These are phyloP conservation scores for Ambrosiella xylebori DNA, from an alignment of 2,329 filamentous ascomycete species.

Conservation along the genomic window DNA sequence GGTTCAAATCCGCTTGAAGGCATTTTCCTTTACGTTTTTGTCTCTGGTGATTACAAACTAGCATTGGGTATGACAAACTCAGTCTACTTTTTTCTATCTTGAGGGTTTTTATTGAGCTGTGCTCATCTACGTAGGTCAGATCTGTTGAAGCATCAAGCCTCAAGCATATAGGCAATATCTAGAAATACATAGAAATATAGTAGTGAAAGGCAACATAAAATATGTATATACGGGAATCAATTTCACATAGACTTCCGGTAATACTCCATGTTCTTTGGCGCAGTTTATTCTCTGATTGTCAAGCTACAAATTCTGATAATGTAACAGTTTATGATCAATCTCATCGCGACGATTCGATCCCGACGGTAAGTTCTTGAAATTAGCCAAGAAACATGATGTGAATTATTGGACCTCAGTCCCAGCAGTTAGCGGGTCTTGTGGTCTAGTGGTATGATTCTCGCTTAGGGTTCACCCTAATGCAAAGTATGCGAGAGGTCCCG, in stretches of 20 bases:
- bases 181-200: too few relatives aligned
- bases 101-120: too few relatives aligned
- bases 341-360: too few relatives aligned
- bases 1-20: slow-evolving; percentile 10
- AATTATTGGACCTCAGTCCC: neutral
- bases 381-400: neutral
- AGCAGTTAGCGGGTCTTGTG: slow-evolving; percentile 18
- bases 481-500: slow-evolving; percentile 16
- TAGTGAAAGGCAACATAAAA: too few relatives aligned
- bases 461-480: slow-evolving; percentile 36
- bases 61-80: neutral
- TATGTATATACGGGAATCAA: too few relatives aligned
- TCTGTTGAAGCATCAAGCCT: too few relatives aligned
- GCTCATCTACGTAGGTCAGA: too few relatives aligned
- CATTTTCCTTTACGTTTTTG: neutral
- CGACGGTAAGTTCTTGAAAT: neutral
- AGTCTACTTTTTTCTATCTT: too few relatives aligned
- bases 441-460: slow-evolving; percentile 57
- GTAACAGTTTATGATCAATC: too few relatives aligned
- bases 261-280: too few relatives aligned
- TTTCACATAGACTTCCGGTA: too few relatives aligned
- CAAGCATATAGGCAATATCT: too few relatives aligned
- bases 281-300: neutral
- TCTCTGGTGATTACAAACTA: neutral
- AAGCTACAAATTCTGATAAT: neutral